Evolutionary conservation across 306 rosid species (phyloP), one percentile per base, ranked within the genome.

Genomic region (Quercus suber): DNA sequence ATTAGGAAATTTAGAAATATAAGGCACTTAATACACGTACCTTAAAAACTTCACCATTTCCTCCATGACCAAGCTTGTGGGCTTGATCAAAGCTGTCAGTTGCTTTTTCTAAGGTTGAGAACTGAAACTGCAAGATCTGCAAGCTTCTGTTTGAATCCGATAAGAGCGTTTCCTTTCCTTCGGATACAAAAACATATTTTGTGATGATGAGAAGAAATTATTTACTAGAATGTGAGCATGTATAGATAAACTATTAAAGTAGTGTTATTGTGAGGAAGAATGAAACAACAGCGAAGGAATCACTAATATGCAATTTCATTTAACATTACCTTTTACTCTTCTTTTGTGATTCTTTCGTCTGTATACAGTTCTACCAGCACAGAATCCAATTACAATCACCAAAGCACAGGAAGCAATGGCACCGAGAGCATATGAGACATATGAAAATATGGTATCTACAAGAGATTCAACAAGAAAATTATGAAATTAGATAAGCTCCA

Each of bases 41-140:
- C 84, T 82, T 84, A 67, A 79, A 87, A 6, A 87, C 83, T 82
- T 82, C 86, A 49, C 88, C 83, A 68, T 73, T 74, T 53, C 90
- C 86, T 77, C 88, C 88, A 18, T 82, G 79, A 49, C 84, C 88
- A 73, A 87, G 86, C 80, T 69, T 87, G 76, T 20, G 58, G 45
- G 75, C 77, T 68, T 84, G 80, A 49, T 41, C 68, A 73, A 87
- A 84, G 65, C 70, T 35, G 4, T 79, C 78, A 0, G 88, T 82
- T 63, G 90, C 86, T 71, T 80, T 82, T 57, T 76, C 81, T 45
- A 87, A 75, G 21, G 87, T 80, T 11, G 81, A 77, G 80, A 77
- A 86, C 18, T 63, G 74, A 76, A 86, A 86, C 27, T 73, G 79
- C 79, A 85, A 77, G 67, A 80, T 76, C 3, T 23, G 76, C 69